Percentiles rank a stretch among this genome's conserved stretches.
These are phyloP conservation scores for Colletotrichum navitas DNA, from an alignment of 2,329 filamentous ascomycete species.

Conservation along the genomic window DNA sequence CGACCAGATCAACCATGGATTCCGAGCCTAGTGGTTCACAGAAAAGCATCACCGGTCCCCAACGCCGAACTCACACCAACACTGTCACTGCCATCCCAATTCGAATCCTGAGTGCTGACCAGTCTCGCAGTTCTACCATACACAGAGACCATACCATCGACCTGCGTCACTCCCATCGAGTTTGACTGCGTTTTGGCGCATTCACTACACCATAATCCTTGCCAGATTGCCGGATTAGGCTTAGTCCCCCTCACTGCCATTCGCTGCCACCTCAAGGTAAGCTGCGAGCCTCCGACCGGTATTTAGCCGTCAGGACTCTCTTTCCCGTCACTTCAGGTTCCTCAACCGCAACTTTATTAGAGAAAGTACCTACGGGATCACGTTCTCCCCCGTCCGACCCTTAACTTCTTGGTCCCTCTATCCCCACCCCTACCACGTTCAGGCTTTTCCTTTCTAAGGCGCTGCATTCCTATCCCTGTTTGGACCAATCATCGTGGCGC, in stretches of 20 bases:
- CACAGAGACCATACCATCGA: conserved; percentile 29
- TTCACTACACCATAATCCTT: conserved; percentile 32
- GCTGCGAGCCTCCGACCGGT: conserved; percentile 28
- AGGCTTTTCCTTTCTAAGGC: background rate
- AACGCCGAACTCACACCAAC: conserved; percentile 13
- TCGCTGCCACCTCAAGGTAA: conserved; percentile 36
- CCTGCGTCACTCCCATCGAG: conserved; percentile 24
- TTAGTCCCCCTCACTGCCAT: conserved; percentile 1
- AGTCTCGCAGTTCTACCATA: conserved; percentile 29
- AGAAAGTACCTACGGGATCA: conserved; percentile 6
- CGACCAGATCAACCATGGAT: background rate
- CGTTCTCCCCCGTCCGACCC: background rate
- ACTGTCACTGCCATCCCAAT: background rate
- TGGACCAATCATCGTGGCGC: conserved; percentile 24
- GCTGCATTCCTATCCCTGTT: conserved; percentile 19
- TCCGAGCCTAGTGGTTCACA: conserved; percentile 28
- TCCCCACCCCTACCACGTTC: conserved; percentile 22
- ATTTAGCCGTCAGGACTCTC: conserved; percentile 24
- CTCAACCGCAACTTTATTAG: background rate
- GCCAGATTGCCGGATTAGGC: conserved; percentile 18
- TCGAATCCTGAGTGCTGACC: conserved; percentile 31
- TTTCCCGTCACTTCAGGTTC: conserved; percentile 7
- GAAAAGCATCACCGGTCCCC: background rate
- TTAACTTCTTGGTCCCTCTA: conserved; percentile 23
- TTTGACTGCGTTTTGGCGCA: conserved; percentile 31